A percentile compares a stretch with the other conserved stretches of the same genome.
Evolutionary conservation across 2,329 filamentous ascomycete genomes (phyloP).

Genomic region (Xylaria sp.): DNA sequence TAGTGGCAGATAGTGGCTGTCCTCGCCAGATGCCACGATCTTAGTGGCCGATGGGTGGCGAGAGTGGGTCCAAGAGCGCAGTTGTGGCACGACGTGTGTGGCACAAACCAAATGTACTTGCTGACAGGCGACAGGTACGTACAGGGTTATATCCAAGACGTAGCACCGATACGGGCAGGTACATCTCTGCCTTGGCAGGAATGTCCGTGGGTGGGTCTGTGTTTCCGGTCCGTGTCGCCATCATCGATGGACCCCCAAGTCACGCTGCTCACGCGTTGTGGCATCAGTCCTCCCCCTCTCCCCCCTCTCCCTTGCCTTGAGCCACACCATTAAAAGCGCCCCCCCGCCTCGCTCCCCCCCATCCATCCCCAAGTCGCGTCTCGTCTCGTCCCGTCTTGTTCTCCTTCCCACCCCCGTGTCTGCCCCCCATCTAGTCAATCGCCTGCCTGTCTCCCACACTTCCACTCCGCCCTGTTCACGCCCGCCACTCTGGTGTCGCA

Average conservation of each 20-base stretch:
- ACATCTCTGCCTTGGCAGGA: background rate
- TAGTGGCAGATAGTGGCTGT: too few relatives aligned
- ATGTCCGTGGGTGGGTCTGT: background rate
- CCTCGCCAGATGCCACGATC: background rate
- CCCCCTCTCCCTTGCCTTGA: background rate
- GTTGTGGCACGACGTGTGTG: constrained; percentile 27
- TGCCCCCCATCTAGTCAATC: constrained; percentile 22
- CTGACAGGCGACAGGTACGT: too few relatives aligned
- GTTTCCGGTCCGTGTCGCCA: background rate
- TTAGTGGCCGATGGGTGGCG: background rate
- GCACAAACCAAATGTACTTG: too few relatives aligned
- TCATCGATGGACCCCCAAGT: background rate
- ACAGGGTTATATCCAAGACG: background rate
- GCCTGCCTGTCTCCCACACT: background rate
- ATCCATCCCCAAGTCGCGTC: constrained; percentile 34
- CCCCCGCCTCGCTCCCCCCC: too few relatives aligned
- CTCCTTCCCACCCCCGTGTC: background rate
- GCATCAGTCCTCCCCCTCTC: too few relatives aligned
- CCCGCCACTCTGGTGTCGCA: constrained; percentile 19
- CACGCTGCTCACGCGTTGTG: constrained; percentile 34
- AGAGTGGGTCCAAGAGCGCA: background rate
- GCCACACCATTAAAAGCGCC: constrained; percentile 1
- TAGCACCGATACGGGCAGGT: background rate
- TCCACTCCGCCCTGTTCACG: background rate
- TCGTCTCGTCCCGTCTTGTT: background rate